Evolutionary conservation across 768 basidiomycete species (phyloP), one percentile per base, ranked within the genome.

Genomic region (Amanita inopinata): DNA sequence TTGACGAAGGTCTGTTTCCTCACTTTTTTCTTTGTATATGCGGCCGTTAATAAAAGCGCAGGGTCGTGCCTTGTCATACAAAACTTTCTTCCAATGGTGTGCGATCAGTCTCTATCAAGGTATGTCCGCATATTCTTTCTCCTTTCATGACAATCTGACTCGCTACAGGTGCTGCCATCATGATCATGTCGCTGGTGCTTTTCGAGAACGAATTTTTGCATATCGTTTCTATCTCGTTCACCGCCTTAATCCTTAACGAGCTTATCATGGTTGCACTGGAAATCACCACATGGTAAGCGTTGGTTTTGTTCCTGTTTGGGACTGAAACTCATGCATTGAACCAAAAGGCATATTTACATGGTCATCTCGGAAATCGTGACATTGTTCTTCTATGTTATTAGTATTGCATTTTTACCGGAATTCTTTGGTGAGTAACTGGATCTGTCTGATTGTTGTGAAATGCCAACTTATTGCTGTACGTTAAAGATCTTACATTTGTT

Each of bases 31-130:
- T 30, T 24, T 25, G 4, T n/a, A 17, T 28, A n/a, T 9, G 10
- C 23, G 5, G 23, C 22, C 46, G 17, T 15, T 23, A 30, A 46
- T 47, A 5, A 38, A 32, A 8, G 33, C 38, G 1, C 54, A 94
- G 90, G 94, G 94, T 3, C 88, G 96, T 42, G 82, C 88, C 2
- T 61, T 98, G 38, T 94, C 91, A 10, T 93, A 86, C 69, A 98
- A 96, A 70, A 99, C 96, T 0, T 99, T 99, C 68, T 98, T 98
- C 68, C 76, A 83, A 48, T 99, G 96, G 96, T 63, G 92, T 48
- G 89, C 93, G 80, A 91, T 98, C 57, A 94, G 91, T 56, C 67
- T 97, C 36, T 99, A 98, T 62, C 96, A 99, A 76, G 94, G 93
- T 83, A 40, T 27, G 63, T 34, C n/a, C n/a, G n/a, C 18, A 8